Base-by-base conservation (phyloP, 257 asterid genomes). In the Eustoma russellianum region DNA sequence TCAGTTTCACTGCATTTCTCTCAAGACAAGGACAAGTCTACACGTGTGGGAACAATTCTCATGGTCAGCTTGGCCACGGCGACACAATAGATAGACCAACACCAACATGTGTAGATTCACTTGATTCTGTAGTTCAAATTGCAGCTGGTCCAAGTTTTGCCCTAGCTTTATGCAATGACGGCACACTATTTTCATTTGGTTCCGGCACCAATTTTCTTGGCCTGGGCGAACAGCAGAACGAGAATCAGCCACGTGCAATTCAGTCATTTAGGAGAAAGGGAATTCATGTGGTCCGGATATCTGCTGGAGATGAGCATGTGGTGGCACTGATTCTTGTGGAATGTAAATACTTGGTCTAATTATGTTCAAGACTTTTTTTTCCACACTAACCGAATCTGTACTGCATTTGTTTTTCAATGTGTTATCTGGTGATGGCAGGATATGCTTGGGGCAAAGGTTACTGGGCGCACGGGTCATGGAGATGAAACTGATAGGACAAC, bases 391-490 rank as follows among this genome's bases (percentile, higher is more conserved):
- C 0, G 6, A 18, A 41, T 28, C 17, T 12, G 18, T 41, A 16
- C 40, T 49, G 13, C 41, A 10, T 9, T 5, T 34, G 53, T n/a
- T n/a, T 50, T 41, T 17, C 63, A 48, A 46, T 41, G 15, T 17
- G 13, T 19, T 40, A 33, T 13, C 48, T 62, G 58, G 30, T 54
- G 48, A 50, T 46, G 58, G 6, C 66, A 86, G 95, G 95, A 24
- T 69, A 83, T 72, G 81, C 94, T 15, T 86, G 94, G 96, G 96
- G 96, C 64, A 86, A 86, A 72, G 96, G 96, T 59, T 86, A 86
- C 68, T 81, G 94, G 96, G 96, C 50, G 96, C 96, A 33, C 83
- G 56, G 96, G 96, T 53, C 86, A 79, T 67, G 94, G 89, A 18
- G 92, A 86, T 63, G 96, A 86, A 73, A 77, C 51, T 57, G 92